Percentiles rank a stretch among this genome's conserved stretches.
phyloP scores from a whole-genome alignment of 73 alveolate genomes.

The Uronychia setigera region DNA sequence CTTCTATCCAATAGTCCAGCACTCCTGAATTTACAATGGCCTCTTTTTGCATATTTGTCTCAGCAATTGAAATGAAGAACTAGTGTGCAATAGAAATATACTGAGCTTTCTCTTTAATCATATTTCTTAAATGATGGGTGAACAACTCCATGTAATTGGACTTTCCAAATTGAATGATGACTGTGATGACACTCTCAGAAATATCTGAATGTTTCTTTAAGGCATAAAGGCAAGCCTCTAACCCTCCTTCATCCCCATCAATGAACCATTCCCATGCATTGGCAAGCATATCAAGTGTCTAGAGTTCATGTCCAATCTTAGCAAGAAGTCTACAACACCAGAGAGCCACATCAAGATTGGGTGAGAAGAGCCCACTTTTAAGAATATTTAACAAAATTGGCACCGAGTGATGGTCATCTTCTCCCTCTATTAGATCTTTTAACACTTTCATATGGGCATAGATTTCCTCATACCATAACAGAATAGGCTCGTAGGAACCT shows the following conservation, averaged over 20 bases:
- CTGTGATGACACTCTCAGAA: conserved; percentile 27
- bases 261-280: conserved; percentile 36
- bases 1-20: conserved; percentile 44
- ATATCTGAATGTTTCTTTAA: conserved; percentile 39
- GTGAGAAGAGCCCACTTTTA: conserved; percentile 80
- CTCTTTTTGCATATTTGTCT: conserved; percentile 23
- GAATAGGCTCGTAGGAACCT: conserved; percentile 86
- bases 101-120: conserved; percentile 6
- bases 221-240: conserved; percentile 43
- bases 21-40: conserved; percentile 50
- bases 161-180: conserved; percentile 50
- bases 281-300: neutral
- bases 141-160: conserved; percentile 55
- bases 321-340: conserved; percentile 68
- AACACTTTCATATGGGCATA: conserved; percentile 58
- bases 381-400: conserved; percentile 55
- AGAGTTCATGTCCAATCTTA: conserved; percentile 66
- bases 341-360: conserved; percentile 70
- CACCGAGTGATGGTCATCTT: conserved; percentile 39
- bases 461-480: conserved; percentile 73
- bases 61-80: conserved; percentile 17
- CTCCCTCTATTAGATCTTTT: conserved; percentile 70
- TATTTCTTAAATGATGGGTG: conserved; percentile 41
- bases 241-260: conserved; percentile 48
- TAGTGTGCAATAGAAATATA: conserved; percentile 20